phyloP scores from a whole-genome alignment of 108 stramenopile genomes.

The Hondaea fermentalgiana region DNA sequence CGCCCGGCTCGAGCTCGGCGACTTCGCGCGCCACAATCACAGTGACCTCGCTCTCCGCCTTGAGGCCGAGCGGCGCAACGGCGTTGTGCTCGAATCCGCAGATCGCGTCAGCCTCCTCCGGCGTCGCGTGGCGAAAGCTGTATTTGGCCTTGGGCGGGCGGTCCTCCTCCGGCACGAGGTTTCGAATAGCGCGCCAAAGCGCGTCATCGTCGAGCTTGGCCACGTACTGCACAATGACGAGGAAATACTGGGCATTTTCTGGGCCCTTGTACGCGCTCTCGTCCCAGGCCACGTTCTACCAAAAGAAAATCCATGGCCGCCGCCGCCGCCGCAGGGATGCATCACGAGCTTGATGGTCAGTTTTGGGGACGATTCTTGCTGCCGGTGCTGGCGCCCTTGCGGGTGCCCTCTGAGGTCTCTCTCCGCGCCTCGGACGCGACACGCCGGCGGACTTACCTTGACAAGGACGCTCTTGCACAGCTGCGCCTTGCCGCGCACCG shows the following conservation, averaged over 20 bases:
- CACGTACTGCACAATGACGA: conserved; percentile 20
- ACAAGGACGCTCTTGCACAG: not conserved
- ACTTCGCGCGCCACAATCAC: not conserved
- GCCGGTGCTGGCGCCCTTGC: not conserved
- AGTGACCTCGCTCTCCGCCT: not conserved
- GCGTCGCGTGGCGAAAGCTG: not conserved
- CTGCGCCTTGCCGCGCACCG: not conserved
- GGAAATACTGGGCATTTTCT: not conserved
- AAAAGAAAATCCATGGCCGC: not conserved
- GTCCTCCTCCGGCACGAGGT: not conserved
- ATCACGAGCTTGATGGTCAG: not conserved
- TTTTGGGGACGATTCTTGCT: not conserved
- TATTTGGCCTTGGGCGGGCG: not conserved
- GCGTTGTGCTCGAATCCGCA: conserved; percentile 22
- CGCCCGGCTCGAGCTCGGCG: not conserved
- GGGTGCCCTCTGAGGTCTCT: not conserved
- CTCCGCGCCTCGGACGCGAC: not conserved
- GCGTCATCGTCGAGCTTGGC: not conserved
- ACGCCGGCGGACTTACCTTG: not conserved
- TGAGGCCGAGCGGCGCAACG: not conserved
- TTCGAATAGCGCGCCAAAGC: not conserved
- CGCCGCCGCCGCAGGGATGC: not conserved
- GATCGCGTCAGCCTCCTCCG: not conserved
- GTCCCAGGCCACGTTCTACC: not conserved
- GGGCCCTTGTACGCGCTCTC: not conserved